Conservation (phyloP, 257 asterid genomes). For the Fraxinus cuspidata region DNA sequence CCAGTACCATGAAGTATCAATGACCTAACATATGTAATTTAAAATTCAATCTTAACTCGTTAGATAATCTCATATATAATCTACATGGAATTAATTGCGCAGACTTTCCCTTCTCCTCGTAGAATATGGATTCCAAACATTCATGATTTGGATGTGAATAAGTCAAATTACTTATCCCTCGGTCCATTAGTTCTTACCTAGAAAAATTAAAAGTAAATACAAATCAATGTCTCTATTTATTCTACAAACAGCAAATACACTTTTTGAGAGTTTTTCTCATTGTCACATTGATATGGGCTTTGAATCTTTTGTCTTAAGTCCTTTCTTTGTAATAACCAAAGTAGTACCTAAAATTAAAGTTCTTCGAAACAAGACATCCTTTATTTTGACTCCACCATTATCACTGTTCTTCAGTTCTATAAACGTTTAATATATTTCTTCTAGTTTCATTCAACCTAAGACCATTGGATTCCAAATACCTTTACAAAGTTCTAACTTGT, state of each 20-base stretch:
- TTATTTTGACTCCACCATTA: not conserved
- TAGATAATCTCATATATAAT: not conserved
- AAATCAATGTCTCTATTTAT: too few relatives aligned
- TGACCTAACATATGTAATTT: not conserved
- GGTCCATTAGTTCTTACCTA: too few relatives aligned
- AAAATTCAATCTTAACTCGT: not conserved
- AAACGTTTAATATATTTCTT: not conserved
- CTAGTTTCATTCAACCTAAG: slow-evolving; percentile 3
- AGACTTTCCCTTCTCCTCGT: not conserved
- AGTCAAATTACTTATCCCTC: too few relatives aligned
- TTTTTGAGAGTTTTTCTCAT: too few relatives aligned
- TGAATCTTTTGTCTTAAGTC: not conserved
- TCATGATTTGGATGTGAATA: too few relatives aligned
- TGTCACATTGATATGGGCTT: too few relatives aligned
- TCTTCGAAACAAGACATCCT: not conserved
- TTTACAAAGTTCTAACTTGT: not conserved
- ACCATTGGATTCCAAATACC: not conserved
- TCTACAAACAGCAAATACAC: too few relatives aligned
- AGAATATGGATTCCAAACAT: too few relatives aligned
- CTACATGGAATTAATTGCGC: not conserved
- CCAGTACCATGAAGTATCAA: not conserved
- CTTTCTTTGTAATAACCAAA: not conserved
- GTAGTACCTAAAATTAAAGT: not conserved
- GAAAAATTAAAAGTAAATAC: too few relatives aligned
- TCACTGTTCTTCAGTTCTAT: not conserved